phyloP scores from a whole-genome alignment of 1,139 yeast genomes.

The Scheffersomyces cryptocercus region DNA sequence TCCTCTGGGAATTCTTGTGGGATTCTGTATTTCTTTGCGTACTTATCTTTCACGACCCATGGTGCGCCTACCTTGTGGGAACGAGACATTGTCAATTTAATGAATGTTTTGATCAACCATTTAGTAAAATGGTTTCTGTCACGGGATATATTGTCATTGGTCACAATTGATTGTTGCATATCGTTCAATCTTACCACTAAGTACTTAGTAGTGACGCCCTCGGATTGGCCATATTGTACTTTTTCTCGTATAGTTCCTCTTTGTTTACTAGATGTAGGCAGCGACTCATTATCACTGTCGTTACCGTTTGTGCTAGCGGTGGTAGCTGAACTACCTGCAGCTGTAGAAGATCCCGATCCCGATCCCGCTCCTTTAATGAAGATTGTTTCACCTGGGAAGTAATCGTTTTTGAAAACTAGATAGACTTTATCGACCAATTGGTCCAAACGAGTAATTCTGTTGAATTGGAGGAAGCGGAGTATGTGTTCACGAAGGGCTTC shows the following conservation, averaged over 20 bases:
- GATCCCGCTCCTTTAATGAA: slow-evolving; percentile 41
- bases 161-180: slow-evolving; percentile 63
- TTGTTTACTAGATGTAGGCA: slow-evolving; percentile 23
- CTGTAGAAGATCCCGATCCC: background rate
- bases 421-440: slow-evolving; percentile 84
- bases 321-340: background rate
- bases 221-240: slow-evolving; percentile 56
- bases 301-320: background rate
- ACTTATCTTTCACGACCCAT: slow-evolving; percentile 88
- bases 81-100: slow-evolving; percentile 80
- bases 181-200: slow-evolving; percentile 59
- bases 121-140: slow-evolving; percentile 89
- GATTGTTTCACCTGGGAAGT: slow-evolving; percentile 88
- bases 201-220: slow-evolving; percentile 57
- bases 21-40: slow-evolving; percentile 61
- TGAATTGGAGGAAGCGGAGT: slow-evolving; percentile 78
- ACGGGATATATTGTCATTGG: slow-evolving; percentile 71
- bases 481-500: slow-evolving; percentile 91
- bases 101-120: slow-evolving; percentile 83
- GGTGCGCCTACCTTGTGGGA: slow-evolving; percentile 91
- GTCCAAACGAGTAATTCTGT: slow-evolving; percentile 81
- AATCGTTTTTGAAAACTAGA: slow-evolving; percentile 73
- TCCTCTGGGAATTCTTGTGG: slow-evolving; percentile 60
- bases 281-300: slow-evolving; percentile 3
- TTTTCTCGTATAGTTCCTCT: slow-evolving; percentile 46